phyloP scores from a whole-genome alignment of 768 basidiomycete genomes.

The Pisolithus microcarpus region DNA sequence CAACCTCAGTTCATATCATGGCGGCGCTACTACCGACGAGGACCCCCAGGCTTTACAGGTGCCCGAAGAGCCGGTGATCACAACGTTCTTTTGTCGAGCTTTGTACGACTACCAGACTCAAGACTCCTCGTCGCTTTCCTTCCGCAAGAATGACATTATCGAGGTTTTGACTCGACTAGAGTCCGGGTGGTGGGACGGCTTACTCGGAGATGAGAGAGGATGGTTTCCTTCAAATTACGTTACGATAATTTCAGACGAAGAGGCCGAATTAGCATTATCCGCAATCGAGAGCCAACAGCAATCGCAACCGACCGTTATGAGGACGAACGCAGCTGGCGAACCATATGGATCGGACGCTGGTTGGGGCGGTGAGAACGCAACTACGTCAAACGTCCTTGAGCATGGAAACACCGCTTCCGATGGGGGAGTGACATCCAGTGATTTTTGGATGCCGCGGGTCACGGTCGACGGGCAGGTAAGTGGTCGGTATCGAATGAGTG shows the following conservation, averaged over 20 bases:
- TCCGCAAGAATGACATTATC: conserved; percentile 81
- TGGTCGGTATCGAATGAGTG: conserved; percentile 7
- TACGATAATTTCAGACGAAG: conserved; percentile 65
- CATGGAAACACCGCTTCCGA: conserved; percentile 21
- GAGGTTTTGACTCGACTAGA: conserved; percentile 88
- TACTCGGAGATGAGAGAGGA: conserved; percentile 82
- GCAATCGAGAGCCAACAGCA: conserved; percentile 11
- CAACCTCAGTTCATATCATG: conserved; percentile 11
- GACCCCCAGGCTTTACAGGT: conserved; percentile 9
- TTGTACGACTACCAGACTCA: conserved; percentile 87
- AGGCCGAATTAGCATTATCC: conserved; percentile 62
- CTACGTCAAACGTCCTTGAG: conserved; percentile 35
- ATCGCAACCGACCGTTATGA: conserved; percentile 9
- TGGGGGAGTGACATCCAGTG: conserved; percentile 42
- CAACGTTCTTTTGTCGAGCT: conserved; percentile 82
- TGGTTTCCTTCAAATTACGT: conserved; percentile 99
- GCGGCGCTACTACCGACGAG: conserved; percentile 20
- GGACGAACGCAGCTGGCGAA: conserved; percentile 15
- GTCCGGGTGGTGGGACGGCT: conserved; percentile 98
- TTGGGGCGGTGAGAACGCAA: conserved; percentile 32
- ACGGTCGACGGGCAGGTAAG: conserved; percentile 77
- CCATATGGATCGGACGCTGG: conserved; percentile 35
- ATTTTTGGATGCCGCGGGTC: conserved; percentile 90
- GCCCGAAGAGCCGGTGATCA: conserved; percentile 52
- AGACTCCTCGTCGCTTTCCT: conserved; percentile 85